phyloP scores from a whole-genome alignment of 768 basidiomycete genomes.

The Porphyrellus cyaneotinctus region DNA sequence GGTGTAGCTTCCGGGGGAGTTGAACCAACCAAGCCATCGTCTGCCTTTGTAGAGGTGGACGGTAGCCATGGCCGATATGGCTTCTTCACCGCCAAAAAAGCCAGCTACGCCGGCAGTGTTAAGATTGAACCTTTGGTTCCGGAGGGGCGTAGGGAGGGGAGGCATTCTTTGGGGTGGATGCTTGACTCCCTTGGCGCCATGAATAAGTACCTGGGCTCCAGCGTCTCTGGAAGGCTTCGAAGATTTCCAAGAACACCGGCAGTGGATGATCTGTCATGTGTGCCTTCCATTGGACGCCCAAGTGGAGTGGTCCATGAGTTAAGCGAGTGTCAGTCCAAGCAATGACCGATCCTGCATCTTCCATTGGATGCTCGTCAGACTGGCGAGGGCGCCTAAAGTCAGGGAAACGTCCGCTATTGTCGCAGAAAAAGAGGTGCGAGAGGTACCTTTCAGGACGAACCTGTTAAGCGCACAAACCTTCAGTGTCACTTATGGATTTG shows the following conservation, averaged over 20 bases:
- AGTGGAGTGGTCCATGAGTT: not conserved
- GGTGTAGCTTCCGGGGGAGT: slow-evolving; percentile 33
- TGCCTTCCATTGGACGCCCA: not conserved
- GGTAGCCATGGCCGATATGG: slow-evolving; percentile 30
- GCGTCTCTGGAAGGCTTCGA: not conserved
- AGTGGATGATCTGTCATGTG: not conserved
- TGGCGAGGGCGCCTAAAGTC: not conserved
- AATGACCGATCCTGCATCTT: not conserved
- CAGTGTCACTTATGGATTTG: no score
- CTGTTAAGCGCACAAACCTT: no score
- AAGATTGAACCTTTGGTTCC: slow-evolving; percentile 14
- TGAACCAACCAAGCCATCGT: slow-evolving; percentile 35
- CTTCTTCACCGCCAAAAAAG: slow-evolving; percentile 36
- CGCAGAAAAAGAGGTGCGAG: no score
- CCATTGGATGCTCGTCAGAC: not conserved
- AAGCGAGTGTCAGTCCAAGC: not conserved
- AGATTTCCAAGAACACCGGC: not conserved
- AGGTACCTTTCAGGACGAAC: no score
- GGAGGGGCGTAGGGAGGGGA: slow-evolving; percentile 11
- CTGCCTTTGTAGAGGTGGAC: slow-evolving; percentile 20
- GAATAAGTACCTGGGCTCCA: not conserved
- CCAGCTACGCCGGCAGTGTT: slow-evolving; percentile 32
- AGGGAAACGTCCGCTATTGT: no score
- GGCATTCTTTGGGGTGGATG: slow-evolving; percentile 6
- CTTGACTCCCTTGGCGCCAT: not conserved